Base-by-base conservation (phyloP, 148 eudicot species). In the Spergularia bocconei region DNA sequence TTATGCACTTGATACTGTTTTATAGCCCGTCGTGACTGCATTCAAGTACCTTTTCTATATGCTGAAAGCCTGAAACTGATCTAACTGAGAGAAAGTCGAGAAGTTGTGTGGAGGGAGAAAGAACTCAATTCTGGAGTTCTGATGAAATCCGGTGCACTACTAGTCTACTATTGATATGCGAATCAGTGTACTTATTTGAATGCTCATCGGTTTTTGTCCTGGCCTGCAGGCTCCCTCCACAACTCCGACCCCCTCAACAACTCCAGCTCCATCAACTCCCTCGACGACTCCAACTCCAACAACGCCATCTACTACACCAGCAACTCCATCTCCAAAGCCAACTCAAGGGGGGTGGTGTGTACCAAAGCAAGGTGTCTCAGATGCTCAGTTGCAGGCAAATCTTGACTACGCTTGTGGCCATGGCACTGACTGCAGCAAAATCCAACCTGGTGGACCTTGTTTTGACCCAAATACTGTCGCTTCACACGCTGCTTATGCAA, bases 371-470 rank as follows among this genome's bases (percentile, higher is more conserved):
- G 91, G 95, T 2, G 87, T 87, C 25, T 77, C 94, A 6, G 90
- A 87, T 67, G 84, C 86, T 57, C 86, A 88, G 76, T 79, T 93
- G 69, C 94, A 93, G 72, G 77, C 83, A 63, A 90, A 87, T 79
- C 81, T 93, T 11, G 90, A 91, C 84, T 91, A 90, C 44, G 87
- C 85, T 39, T 93, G 91, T 75, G 77, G 91, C 62, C 90, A 83
- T 0, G 89, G 91, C 61, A 70, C 87, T 16, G 97, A 93, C 78
- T 93, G 97, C 78, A 78, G 87, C 67, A 82, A 90, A 0, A 87
- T 93, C 72, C 90, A 87, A 68, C 89, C 90, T 14, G 93, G 95
- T 47, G 98, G 95, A 16, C 69, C 89, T 10, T 93, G 98, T 77
- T 88, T 84, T 36, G 89, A 90, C 11, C 93, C 93, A 59, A 83